phyloP scores from a whole-genome alignment of 768 basidiomycete genomes.

The Pulveroboletus sp. region DNA sequence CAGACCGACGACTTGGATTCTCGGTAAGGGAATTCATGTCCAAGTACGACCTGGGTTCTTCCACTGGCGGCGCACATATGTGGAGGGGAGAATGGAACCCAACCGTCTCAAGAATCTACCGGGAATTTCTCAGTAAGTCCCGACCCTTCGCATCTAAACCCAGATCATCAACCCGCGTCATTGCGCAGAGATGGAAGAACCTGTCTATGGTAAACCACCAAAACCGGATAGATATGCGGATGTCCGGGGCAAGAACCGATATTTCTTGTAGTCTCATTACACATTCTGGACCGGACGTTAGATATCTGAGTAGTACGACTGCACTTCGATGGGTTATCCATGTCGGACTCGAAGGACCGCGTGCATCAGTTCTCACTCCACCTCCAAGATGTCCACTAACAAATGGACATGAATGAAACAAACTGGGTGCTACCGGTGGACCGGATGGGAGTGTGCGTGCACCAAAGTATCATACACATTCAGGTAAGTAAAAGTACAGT shows the following conservation, averaged over 20 bases:
- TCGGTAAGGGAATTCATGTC: constrained; percentile 60
- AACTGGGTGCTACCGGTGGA: too few species aligned
- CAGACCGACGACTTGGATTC: constrained; percentile 54
- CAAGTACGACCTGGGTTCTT: constrained; percentile 49
- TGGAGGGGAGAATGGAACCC: constrained; percentile 77
- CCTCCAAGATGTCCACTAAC: too few species aligned
- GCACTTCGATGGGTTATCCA: too few species aligned
- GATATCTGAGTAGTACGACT: too few species aligned
- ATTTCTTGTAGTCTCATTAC: constrained; percentile 26
- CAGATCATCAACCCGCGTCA: not conserved
- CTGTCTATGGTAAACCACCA: constrained; percentile 25
- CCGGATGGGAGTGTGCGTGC: too few species aligned
- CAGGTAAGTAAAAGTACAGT: constrained; percentile 23
- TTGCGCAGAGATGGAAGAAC: constrained; percentile 20
- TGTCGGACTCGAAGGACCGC: too few species aligned
- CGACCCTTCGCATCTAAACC: not conserved
- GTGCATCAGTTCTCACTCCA: too few species aligned
- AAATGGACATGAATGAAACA: too few species aligned
- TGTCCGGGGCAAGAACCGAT: constrained; percentile 28
- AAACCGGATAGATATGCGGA: constrained; percentile 31
- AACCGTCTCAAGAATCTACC: constrained; percentile 62
- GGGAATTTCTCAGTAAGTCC: constrained; percentile 61
- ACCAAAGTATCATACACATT: too few species aligned
- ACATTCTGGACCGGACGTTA: too few species aligned
- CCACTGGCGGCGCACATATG: constrained; percentile 70